These are phyloP conservation scores for Euphrasia confusa DNA, from an alignment of 257 asterid genomes.

Conservation along the genomic window DNA sequence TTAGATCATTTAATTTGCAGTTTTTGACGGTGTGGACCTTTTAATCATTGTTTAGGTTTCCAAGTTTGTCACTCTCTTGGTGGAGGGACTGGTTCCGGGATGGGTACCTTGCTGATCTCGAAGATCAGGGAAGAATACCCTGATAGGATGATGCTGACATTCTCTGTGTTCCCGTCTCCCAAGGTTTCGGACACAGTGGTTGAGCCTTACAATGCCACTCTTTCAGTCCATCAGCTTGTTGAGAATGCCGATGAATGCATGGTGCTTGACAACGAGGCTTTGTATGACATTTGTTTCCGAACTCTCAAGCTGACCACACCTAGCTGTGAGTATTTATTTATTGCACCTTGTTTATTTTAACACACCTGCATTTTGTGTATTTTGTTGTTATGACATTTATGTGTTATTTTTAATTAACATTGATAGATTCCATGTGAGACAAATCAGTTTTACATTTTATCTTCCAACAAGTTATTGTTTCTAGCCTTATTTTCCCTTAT, in stretches of 20 bases:
- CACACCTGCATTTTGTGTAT: no score
- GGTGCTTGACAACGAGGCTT: background rate
- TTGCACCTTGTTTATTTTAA: background rate
- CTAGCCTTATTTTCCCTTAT: no score
- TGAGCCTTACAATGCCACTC: constrained; percentile 3
- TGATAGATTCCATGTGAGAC: background rate
- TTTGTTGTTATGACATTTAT: background rate
- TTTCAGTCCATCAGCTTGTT: constrained; percentile 5
- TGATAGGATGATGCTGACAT: background rate
- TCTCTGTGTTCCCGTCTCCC: constrained; percentile 1
- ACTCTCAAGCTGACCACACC: background rate
- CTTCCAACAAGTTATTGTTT: no score
- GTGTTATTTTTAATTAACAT: background rate
- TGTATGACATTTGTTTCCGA: background rate
- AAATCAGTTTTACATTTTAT: no score
- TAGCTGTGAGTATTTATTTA: background rate
- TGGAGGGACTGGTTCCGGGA: background rate
- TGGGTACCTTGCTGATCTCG: constrained; percentile 1
- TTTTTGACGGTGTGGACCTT: background rate
- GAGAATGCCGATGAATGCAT: constrained; percentile 6
- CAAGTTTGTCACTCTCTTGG: constrained; percentile 7
- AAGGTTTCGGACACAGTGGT: constrained; percentile 1
- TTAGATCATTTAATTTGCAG: background rate
- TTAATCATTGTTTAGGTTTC: background rate
- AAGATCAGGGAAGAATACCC: constrained; percentile 1